Evolutionary conservation across 768 basidiomycete species (phyloP), one percentile per base, ranked within the genome.

Genomic region (Boletus pseudo-olivaceus): DNA sequence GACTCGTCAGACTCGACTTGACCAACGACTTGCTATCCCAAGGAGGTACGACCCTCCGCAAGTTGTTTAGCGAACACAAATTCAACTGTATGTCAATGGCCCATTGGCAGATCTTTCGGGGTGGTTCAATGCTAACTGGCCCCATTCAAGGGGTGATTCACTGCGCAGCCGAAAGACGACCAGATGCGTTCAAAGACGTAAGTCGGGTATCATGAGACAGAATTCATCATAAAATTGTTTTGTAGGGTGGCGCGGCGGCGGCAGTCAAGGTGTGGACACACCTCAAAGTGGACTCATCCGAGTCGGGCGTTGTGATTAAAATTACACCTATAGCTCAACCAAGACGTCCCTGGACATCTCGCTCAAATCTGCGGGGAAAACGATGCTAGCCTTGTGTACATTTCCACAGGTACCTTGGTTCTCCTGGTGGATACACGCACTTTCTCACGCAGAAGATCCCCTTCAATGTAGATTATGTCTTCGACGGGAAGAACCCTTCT

Each of bases 141-240:
- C 20, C 23, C 11, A 39, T 53, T 40, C 62, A 65, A 88, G 87
- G 88, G 84, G 83, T 98, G 37, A 84, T 98, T 15, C 96, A 98
- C 66, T 97, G 94, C 64, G 96, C 96, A 14, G 96, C 96, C 2
- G 95, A 98, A 72, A 75, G 96, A 56, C 76, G 94, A 41, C 93
- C 95, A 5, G 94, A 98, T 66, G 89, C 92, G 12, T 94, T 93
- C 52, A 92, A 96, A 69, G 88, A 88, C 75, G 93, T 90, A 58
- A 47, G 79, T 49, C 8, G 8, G 8, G 2, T 35, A 20, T 45
- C 23, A 29, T 44, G 14, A 49, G 26, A 43, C 32, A 34, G 10
- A n/a, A 15, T 38, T 27, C 35, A 57, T 51, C 14, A 30, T 39
- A 47, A 39, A 33, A 33, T 10, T 33, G 11, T 43, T n/a, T 14